Conservation (phyloP, 1,139 yeast species). For the Meyerozyma elateridarum region DNA sequence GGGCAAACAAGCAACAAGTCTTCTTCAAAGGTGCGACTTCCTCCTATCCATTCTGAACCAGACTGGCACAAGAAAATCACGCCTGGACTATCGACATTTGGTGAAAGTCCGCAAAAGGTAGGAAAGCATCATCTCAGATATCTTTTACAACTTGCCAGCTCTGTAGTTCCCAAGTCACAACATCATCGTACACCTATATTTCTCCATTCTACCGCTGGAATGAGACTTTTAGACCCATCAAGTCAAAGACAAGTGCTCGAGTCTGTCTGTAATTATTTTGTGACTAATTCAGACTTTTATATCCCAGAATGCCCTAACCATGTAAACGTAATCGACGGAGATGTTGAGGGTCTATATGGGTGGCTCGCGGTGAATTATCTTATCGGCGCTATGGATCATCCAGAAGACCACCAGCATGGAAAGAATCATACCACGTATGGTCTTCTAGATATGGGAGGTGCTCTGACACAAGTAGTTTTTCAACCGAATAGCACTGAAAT, state of each 20-base stretch:
- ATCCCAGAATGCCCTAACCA: slow-evolving; percentile 57
- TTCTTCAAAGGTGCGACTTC: slow-evolving; percentile 24
- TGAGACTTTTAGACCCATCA: slow-evolving; percentile 58
- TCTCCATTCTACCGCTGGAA: slow-evolving; percentile 77
- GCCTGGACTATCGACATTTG: slow-evolving; percentile 67
- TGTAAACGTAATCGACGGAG: slow-evolving; percentile 69
- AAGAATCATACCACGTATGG: slow-evolving; percentile 63
- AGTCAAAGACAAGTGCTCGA: slow-evolving; percentile 49
- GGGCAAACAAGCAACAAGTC: slow-evolving; percentile 1
- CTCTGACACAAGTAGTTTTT: slow-evolving; percentile 79
- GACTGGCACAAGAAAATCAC: slow-evolving; percentile 57
- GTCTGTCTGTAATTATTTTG: slow-evolving; percentile 53
- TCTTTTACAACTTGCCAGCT: slow-evolving; percentile 50
- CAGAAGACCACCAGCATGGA: slow-evolving; percentile 46
- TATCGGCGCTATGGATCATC: slow-evolving; percentile 52
- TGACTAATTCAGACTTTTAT: slow-evolving; percentile 49
- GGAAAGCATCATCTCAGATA: slow-evolving; percentile 57
- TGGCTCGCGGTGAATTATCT: slow-evolving; percentile 77
- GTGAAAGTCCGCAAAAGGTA: slow-evolving; percentile 45
- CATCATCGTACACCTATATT: slow-evolving; percentile 72
- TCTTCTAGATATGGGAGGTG: slow-evolving; percentile 83
- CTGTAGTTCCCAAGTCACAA: slow-evolving; percentile 62
- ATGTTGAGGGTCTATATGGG: slow-evolving; percentile 74
- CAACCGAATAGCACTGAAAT: slow-evolving; percentile 60
- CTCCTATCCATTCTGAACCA: slow-evolving; percentile 39